Conservation (phyloP, 805 yeast species). For the Maudiozyma turicensis region DNA sequence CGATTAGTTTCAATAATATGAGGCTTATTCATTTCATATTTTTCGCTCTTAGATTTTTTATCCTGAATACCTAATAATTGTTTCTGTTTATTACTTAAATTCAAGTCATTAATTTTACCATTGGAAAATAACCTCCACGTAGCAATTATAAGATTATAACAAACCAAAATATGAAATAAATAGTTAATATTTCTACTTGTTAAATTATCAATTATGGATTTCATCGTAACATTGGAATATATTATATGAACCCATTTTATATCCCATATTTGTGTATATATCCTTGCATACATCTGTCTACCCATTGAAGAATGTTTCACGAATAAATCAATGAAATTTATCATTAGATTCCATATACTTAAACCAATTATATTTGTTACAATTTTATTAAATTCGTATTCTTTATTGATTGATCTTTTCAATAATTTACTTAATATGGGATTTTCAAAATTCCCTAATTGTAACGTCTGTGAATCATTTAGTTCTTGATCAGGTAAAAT, state of each 20-base stretch:
- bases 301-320: slow-evolving; percentile 12
- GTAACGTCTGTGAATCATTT: neutral
- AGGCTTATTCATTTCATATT: slow-evolving; percentile 7
- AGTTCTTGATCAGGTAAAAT: neutral
- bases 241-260: neutral
- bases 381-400: slow-evolving; percentile 29
- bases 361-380: slow-evolving; percentile 28
- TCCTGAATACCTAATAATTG: slow-evolving; percentile 27
- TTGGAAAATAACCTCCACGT: slow-evolving; percentile 25
- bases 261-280: neutral
- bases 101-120: slow-evolving; percentile 27
- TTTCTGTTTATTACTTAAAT: slow-evolving; percentile 26
- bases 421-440: slow-evolving; percentile 25
- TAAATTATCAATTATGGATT: slow-evolving; percentile 7
- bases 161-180: slow-evolving; percentile 20
- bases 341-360: slow-evolving; percentile 23
- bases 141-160: slow-evolving; percentile 26
- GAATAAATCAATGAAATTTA: slow-evolving; percentile 14
- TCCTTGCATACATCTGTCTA: neutral
- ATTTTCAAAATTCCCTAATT: slow-evolving; percentile 23
- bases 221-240: neutral
- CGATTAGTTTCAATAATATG: slow-evolving; percentile 7
- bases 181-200: slow-evolving; percentile 17
- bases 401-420: slow-evolving; percentile 33
- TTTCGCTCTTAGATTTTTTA: neutral